A percentile compares a stretch with the other conserved stretches of the same genome.
Conservation (phyloP, 1,139 yeast species). For the Groenewaldozyma auringiensis region DNA sequence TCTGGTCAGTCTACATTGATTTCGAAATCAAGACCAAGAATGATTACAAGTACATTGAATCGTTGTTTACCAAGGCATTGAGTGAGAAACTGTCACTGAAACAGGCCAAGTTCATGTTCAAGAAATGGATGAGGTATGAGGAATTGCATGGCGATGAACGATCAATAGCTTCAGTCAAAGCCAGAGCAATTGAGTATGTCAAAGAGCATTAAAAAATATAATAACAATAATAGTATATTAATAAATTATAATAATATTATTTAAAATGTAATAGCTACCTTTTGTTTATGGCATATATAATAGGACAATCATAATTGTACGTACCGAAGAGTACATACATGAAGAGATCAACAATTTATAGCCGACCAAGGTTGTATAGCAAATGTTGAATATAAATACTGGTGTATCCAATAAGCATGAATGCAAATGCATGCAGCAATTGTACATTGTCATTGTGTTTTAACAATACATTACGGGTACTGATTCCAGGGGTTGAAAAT, state of each 20-base stretch:
- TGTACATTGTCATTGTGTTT: too few relatives aligned
- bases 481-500: too few relatives aligned
- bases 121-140: slow-evolving; percentile 82
- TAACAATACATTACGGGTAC: too few relatives aligned
- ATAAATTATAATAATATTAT: background rate
- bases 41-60: slow-evolving; percentile 48
- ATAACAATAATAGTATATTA: too few relatives aligned
- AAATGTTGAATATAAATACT: too few relatives aligned
- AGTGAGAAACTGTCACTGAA: slow-evolving; percentile 66
- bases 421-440: too few relatives aligned
- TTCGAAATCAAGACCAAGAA: slow-evolving; percentile 59
- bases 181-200: slow-evolving; percentile 80
- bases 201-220: slow-evolving; percentile 8
- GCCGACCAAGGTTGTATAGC: too few relatives aligned
- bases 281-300: too few relatives aligned
- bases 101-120: slow-evolving; percentile 92
- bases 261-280: background rate
- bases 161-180: slow-evolving; percentile 76
- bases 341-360: too few relatives aligned
- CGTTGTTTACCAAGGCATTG: slow-evolving; percentile 71
- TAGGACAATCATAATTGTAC: too few relatives aligned
- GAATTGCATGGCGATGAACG: slow-evolving; percentile 61
- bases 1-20: slow-evolving; percentile 93
- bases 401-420: too few relatives aligned
- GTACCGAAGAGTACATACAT: too few relatives aligned